Percentiles rank a stretch among this genome's conserved stretches.
Conservation (phyloP, 768 basidiomycete genomes). For the Ephemerocybe angulata region DNA sequence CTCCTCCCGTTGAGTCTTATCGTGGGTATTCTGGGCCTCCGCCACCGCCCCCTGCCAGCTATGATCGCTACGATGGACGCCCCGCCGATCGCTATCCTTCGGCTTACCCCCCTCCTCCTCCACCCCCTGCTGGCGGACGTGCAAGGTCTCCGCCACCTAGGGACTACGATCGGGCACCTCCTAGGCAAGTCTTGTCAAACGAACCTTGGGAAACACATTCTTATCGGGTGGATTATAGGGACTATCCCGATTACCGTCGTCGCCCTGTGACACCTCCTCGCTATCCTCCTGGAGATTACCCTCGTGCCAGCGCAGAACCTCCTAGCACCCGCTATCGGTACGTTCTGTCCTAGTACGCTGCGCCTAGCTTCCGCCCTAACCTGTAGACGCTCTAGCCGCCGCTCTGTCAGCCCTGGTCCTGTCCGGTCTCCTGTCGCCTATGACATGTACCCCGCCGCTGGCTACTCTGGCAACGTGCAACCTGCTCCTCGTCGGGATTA, state of each 20-base stretch:
- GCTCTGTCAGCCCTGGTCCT: constrained; percentile 64
- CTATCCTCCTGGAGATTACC: constrained; percentile 45
- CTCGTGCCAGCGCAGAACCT: constrained; percentile 44
- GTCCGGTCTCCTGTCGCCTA: constrained; percentile 47
- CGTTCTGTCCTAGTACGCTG: constrained; percentile 5
- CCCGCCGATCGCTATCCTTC: constrained; percentile 48
- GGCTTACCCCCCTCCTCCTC: constrained; percentile 40
- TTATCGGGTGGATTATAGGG: constrained; percentile 17
- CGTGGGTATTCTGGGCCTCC: constrained; percentile 48
- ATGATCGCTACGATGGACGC: constrained; percentile 63
- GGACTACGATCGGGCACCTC: constrained; percentile 55
- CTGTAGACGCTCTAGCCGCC: constrained; percentile 63
- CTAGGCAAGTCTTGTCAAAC: constrained; percentile 62
- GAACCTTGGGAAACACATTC: too few relatives aligned
- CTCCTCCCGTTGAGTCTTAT: constrained; percentile 49
- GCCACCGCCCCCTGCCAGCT: constrained; percentile 46
- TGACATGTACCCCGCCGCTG: constrained; percentile 51
- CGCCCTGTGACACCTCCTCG: constrained; percentile 53
- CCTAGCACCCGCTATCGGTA: constrained; percentile 47
- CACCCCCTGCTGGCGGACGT: constrained; percentile 51
- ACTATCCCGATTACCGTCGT: constrained; percentile 55
- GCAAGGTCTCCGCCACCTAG: constrained; percentile 53
- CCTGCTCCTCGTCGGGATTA: constrained; percentile 23
- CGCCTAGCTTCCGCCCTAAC: background rate
- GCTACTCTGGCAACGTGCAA: constrained; percentile 42